Percentiles rank a stretch among this genome's conserved stretches.
These are phyloP conservation scores for Zea luxurians DNA, from an alignment of 176 grass and related monocot species.

Conservation along the genomic window DNA sequence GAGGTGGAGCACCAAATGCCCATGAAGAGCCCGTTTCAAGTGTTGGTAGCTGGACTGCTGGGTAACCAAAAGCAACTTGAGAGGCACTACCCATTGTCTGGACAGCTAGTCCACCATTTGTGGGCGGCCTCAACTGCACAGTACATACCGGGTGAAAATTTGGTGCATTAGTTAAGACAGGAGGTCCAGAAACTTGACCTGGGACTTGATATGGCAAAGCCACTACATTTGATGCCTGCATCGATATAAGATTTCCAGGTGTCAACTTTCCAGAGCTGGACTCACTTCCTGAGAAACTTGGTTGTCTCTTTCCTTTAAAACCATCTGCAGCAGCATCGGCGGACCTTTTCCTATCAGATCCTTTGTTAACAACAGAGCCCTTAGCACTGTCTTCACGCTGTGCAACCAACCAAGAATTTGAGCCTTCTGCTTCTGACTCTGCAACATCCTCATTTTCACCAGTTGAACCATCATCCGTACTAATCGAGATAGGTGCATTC, in stretches of 20 bases:
- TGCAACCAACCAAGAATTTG: slow-evolving; percentile 81
- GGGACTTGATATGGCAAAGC: slow-evolving; percentile 48
- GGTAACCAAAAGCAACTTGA: slow-evolving; percentile 85
- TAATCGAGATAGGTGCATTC: slow-evolving; percentile 73
- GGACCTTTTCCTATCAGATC: slow-evolving; percentile 52
- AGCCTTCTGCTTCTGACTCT: slow-evolving; percentile 85
- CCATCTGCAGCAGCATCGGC: slow-evolving; percentile 49
- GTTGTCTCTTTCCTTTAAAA: slow-evolving; percentile 64
- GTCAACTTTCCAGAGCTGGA: slow-evolving; percentile 55
- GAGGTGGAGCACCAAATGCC: slow-evolving; percentile 66
- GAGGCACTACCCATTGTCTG: slow-evolving; percentile 36
- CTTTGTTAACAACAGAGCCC: slow-evolving; percentile 52
- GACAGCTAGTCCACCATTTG: slow-evolving; percentile 46
- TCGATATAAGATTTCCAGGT: slow-evolving; percentile 44
- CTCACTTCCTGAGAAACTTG: slow-evolving; percentile 56
- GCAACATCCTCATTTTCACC: slow-evolving; percentile 96
- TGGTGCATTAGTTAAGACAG: slow-evolving; percentile 36
- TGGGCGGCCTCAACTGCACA: slow-evolving; percentile 57
- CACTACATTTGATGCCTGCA: slow-evolving; percentile 50
- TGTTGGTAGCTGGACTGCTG: slow-evolving; percentile 74
- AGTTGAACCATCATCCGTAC: slow-evolving; percentile 76
- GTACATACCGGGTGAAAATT: slow-evolving; percentile 48
- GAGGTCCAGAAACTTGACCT: slow-evolving; percentile 48
- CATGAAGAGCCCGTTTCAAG: slow-evolving; percentile 88
- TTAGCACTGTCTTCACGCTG: slow-evolving; percentile 64